Conservation (phyloP, 768 basidiomycete species). For the Tylopilus intermedius region DNA sequence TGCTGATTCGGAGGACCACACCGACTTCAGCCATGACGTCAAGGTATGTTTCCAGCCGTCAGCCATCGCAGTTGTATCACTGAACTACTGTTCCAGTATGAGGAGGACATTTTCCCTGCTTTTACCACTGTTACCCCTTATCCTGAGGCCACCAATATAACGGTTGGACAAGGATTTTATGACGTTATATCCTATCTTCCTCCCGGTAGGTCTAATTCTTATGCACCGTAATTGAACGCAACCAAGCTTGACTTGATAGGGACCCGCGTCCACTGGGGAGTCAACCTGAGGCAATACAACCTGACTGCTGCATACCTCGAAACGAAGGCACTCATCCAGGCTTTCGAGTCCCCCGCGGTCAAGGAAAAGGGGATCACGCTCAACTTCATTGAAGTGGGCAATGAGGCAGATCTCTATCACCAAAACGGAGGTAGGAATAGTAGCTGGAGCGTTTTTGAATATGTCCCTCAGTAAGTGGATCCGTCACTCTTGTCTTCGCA, state of each 20-base stretch:
- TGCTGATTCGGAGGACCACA: slow-evolving; percentile 55
- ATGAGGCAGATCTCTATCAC: slow-evolving; percentile 55
- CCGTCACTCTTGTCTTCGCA: neutral
- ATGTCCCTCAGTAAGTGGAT: slow-evolving; percentile 45
- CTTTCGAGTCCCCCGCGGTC: slow-evolving; percentile 42
- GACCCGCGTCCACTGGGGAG: slow-evolving; percentile 61
- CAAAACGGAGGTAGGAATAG: slow-evolving; percentile 40
- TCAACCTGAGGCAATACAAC: slow-evolving; percentile 57
- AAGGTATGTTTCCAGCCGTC: neutral
- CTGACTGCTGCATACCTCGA: slow-evolving; percentile 46
- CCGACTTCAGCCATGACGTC: slow-evolving; percentile 31
- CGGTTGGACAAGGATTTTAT: slow-evolving; percentile 56
- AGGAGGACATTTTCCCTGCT: slow-evolving; percentile 47
- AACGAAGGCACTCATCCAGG: slow-evolving; percentile 43
- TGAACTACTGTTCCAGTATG: slow-evolving; percentile 31
- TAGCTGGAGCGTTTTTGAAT: slow-evolving; percentile 40
- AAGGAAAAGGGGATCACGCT: slow-evolving; percentile 40
- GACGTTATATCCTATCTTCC: slow-evolving; percentile 49
- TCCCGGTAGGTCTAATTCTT: slow-evolving; percentile 29
- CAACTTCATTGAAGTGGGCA: slow-evolving; percentile 59
- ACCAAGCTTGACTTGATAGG: slow-evolving; percentile 31
- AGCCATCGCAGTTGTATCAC: neutral
- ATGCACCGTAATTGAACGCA: neutral
- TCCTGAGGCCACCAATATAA: slow-evolving; percentile 60
- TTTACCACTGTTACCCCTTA: slow-evolving; percentile 50